These are phyloP conservation scores for Zymoseptoria brevis DNA, from an alignment of 2,329 filamentous ascomycete genomes.

Conservation along the genomic window DNA sequence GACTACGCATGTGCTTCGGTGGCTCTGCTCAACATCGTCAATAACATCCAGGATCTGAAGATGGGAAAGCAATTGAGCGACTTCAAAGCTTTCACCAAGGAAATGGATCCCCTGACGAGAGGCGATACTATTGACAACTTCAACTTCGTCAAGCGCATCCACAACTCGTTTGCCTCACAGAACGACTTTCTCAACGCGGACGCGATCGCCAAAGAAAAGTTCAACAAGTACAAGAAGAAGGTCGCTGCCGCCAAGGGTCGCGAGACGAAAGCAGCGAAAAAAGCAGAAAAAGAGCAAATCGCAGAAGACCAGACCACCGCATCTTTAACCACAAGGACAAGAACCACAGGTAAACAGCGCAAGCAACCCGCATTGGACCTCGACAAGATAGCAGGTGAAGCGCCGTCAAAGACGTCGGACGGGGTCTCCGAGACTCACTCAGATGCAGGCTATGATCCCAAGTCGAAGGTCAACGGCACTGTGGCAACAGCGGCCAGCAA, in stretches of 20 bases:
- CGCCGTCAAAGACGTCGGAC: slow-evolving; percentile 2
- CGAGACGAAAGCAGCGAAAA: slow-evolving; percentile 23
- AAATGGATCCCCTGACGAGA: slow-evolving; percentile 62
- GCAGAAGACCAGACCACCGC: neutral
- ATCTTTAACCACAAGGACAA: neutral
- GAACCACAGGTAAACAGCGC: neutral
- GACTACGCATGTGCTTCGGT: slow-evolving; percentile 87
- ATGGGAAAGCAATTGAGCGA: slow-evolving; percentile 61
- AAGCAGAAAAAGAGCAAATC: slow-evolving; percentile 11
- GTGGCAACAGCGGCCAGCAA: neutral
- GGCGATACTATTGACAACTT: slow-evolving; percentile 70
- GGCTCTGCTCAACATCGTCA: slow-evolving; percentile 84
- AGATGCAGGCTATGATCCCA: slow-evolving; percentile 1
- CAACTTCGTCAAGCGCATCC: slow-evolving; percentile 67
- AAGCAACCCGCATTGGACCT: neutral
- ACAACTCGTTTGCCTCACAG: slow-evolving; percentile 81
- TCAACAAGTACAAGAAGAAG: slow-evolving; percentile 31
- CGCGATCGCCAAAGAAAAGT: slow-evolving; percentile 51
- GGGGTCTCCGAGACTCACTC: neutral
- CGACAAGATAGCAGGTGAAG: neutral
- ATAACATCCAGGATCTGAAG: slow-evolving; percentile 59
- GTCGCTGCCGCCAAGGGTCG: slow-evolving; percentile 22
- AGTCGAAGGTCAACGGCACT: slow-evolving; percentile 2
- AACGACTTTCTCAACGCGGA: slow-evolving; percentile 70
- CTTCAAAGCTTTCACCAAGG: slow-evolving; percentile 66